phyloP scores from a whole-genome alignment of 73 alveolate species.

The Tetrahymena borealis region DNA sequence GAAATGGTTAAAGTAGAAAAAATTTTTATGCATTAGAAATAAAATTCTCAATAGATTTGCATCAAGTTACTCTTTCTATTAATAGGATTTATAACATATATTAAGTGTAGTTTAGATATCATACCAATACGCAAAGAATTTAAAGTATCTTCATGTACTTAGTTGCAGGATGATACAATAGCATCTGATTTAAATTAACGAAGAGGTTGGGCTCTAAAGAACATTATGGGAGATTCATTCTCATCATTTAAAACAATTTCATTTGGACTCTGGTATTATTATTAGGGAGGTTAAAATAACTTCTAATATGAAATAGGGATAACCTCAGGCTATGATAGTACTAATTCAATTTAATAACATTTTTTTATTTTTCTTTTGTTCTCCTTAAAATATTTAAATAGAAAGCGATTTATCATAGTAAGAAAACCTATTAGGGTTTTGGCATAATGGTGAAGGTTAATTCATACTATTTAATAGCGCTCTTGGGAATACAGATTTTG shows the following conservation, averaged over 20 bases:
- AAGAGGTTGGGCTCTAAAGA: background rate
- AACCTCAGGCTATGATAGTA: background rate
- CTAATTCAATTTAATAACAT: background rate
- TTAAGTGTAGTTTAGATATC: background rate
- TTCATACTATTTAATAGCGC: background rate
- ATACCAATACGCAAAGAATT: background rate
- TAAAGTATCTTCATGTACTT: background rate
- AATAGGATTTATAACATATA: too few relatives aligned
- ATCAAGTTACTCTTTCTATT: too few relatives aligned
- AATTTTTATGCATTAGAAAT: too few relatives aligned
- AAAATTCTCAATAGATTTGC: too few relatives aligned
- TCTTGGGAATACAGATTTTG: background rate
- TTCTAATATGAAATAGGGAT: background rate
- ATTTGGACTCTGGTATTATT: background rate
- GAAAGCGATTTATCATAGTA: background rate
- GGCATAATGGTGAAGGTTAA: background rate
- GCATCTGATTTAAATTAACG: background rate
- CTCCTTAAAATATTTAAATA: background rate
- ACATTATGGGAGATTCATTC: background rate
- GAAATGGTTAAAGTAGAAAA: too few relatives aligned
- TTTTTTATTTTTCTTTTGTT: too few relatives aligned
- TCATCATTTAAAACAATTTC: background rate
- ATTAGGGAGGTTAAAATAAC: background rate
- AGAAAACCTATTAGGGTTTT: background rate
- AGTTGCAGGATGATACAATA: background rate